Base-by-base conservation (phyloP, 2,329 filamentous ascomycete species). In the Colletotrichum simmondsii region DNA sequence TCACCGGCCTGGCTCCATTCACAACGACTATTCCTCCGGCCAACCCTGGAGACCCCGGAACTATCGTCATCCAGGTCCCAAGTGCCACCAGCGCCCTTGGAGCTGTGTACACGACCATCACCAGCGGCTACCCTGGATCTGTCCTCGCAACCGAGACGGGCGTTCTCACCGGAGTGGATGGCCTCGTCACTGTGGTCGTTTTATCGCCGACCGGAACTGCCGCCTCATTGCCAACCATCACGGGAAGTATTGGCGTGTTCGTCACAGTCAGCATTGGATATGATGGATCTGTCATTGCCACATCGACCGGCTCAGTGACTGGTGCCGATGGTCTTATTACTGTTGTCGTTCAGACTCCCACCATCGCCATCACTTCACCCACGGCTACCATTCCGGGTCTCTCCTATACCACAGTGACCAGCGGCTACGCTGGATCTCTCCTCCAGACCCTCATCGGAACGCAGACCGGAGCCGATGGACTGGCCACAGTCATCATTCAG, bases 41-140 rank as follows among this genome's bases (percentile, higher is more conserved):
- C 19, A 72, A 69, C 42, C 65, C 65, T 10, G 69, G 59, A 60
- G 69, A 72, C 30, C 37, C 69, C 2, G 69, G 69, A 19, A 72
- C 69, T 6, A 42, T 72, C 24, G 30, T 72, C 26, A 42, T 69
- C 7, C 65, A 58, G 28, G 53, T 72, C 8, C 69, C 69, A 12
- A 57, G 30, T 19, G 26, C 65, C 7, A 53, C 37, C 4, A 32
- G 59, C 16, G 60, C 60, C 2, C 53, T 42, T 46, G 46, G 57
- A 19, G 59, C 37, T 30, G 16, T 32, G 35, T 63, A 62, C 32
- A 72, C 69, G 2, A 72, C 69, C 7, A 28, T 68, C 28, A 71
- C 69, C n/a, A 71, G 69, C 57, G 30, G 28, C 8, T 71, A 71
- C 28, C 35, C 26, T 7, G 69, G 69, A 3, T 54, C 24, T 2